A percentile compares a stretch with the other conserved stretches of the same genome.
These are phyloP conservation scores for Rachicladosporium sp. DNA, from an alignment of 2,329 filamentous ascomycete genomes.

Conservation along the genomic window DNA sequence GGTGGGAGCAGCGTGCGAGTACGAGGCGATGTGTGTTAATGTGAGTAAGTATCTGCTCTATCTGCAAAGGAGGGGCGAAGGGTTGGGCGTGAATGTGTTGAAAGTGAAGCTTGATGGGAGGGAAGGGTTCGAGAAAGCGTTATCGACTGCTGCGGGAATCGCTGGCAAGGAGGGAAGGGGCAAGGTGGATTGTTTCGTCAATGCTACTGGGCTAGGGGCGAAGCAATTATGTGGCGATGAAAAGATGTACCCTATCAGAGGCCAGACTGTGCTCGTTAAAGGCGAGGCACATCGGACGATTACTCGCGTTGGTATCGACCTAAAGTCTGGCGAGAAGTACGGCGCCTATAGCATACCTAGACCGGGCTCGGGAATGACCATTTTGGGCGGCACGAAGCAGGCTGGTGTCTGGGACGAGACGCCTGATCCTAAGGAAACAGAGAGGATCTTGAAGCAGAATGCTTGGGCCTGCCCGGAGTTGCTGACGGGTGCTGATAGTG, in stretches of 20 bases:
- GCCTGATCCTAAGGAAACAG: slow-evolving; percentile 22
- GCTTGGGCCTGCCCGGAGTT: slow-evolving; percentile 25
- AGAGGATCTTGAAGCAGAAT: slow-evolving; percentile 26
- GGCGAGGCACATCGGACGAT: slow-evolving; percentile 26
- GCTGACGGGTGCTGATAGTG: slow-evolving; percentile 20
- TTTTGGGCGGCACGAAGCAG: slow-evolving; percentile 36
- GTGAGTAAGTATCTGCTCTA: slow-evolving; percentile 27
- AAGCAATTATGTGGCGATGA: slow-evolving; percentile 24
- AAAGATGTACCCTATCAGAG: slow-evolving; percentile 30
- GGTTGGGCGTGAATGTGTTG: slow-evolving; percentile 18
- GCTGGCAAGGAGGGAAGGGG: slow-evolving; percentile 4
- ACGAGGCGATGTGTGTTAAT: slow-evolving; percentile 26
- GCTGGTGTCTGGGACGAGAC: slow-evolving; percentile 23
- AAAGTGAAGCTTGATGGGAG: slow-evolving; percentile 18
- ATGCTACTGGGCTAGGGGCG: slow-evolving; percentile 32
- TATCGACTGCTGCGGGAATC: slow-evolving; percentile 17
- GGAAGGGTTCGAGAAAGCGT: slow-evolving; percentile 17
- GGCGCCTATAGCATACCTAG: slow-evolving; percentile 32
- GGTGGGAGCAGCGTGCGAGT: slow-evolving; percentile 20
- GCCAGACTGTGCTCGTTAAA: slow-evolving; percentile 35
- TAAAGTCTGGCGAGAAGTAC: slow-evolving; percentile 12
- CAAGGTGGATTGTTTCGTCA: slow-evolving; percentile 25
- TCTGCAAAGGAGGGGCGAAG: slow-evolving; percentile 19
- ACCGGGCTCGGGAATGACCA: slow-evolving; percentile 27
- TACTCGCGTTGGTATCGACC: slow-evolving; percentile 12